These are phyloP conservation scores for Wickerhamiella musiphila DNA, from an alignment of 805 yeast species.

Conservation along the genomic window DNA sequence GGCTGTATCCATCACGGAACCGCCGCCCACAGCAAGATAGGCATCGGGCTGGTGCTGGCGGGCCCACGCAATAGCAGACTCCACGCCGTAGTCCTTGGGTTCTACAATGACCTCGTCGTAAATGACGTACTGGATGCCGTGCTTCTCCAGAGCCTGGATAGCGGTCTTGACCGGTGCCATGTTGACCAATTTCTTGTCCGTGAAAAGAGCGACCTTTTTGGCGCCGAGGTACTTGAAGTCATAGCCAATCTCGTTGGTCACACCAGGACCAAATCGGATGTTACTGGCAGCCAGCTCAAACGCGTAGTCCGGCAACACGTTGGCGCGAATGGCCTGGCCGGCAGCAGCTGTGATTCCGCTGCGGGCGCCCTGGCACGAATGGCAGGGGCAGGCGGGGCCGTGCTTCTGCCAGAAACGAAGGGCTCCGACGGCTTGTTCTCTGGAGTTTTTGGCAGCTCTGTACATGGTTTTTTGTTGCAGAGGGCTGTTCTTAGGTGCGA, in stretches of 20 bases:
- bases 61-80: constrained; percentile 24
- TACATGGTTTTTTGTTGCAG: too few species aligned
- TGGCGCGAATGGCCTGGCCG: constrained; percentile 1
- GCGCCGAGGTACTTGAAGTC: constrained; percentile 22
- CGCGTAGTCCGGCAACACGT: constrained; percentile 21
- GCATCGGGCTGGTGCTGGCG: constrained; percentile 22
- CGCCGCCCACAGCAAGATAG: constrained; percentile 30
- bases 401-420: constrained; percentile 13
- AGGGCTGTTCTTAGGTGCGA: too few species aligned
- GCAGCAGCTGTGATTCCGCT: constrained; percentile 2
- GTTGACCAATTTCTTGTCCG: constrained; percentile 20
- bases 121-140: constrained; percentile 22
- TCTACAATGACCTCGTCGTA: constrained; percentile 24
- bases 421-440: constrained; percentile 4
- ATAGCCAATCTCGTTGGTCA: constrained; percentile 23
- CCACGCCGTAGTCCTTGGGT: constrained; percentile 23
- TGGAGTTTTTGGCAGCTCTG: constrained; percentile 3
- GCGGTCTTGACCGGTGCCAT: constrained; percentile 20
- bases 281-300: constrained; percentile 26
- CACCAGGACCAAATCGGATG: constrained; percentile 25
- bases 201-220: constrained; percentile 23
- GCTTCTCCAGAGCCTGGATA: constrained; percentile 19
- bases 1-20: constrained; percentile 31
- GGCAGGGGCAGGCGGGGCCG: constrained; percentile 22
- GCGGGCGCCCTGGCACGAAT: constrained; percentile 15